Evolutionary conservation across 805 yeast species (phyloP), one percentile per base, ranked within the genome.

Genomic region (Kazachstania viticola): DNA sequence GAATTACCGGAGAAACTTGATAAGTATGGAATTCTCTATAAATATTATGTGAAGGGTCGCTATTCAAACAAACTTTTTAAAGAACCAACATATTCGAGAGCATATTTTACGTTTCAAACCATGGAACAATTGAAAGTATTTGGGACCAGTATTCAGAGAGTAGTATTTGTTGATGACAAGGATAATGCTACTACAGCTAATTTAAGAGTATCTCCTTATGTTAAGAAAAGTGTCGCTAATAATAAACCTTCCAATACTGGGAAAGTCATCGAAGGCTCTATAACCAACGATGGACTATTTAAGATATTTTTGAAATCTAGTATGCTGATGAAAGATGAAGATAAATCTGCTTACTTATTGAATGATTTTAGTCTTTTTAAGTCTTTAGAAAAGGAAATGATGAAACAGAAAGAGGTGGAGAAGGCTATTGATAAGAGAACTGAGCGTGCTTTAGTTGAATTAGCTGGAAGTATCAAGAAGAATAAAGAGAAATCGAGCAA

Each of bases 21-120:
- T 15, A 35, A 46, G 22, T 56, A 53, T 31, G 53, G 54, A 37
- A 46, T 55, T 14, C 29, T 43, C 26, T 61, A 60, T 21, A 42
- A 44, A 27, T 50, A 50, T 28, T 46, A 45, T 38, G 56, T 54
- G 16, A 56, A 56, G 27, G 60, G 60, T 4, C 41, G 39, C n/a
- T 38, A 38, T 18, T 32, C 51, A 11, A 34, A 32, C 4, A 51
- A 44, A 17, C 40, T 46, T 4, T 61, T 58, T 33, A 60, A 61
- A 27, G 48, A 47, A n/a, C 64, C 71, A 2, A 49, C 46, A 3
- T 60, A 47, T 36, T 60, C 71, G 5, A 51, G 73, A 27, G 65
- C 65, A 3, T 69, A 69, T 41, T 40, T 63, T 13, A 47, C 50
- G 13, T 64, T 69, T 34, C 51, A 54, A 24, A 42, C 44, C 6